phyloP scores from a whole-genome alignment of 805 yeast species.

The Suhomyces canberraensis region DNA sequence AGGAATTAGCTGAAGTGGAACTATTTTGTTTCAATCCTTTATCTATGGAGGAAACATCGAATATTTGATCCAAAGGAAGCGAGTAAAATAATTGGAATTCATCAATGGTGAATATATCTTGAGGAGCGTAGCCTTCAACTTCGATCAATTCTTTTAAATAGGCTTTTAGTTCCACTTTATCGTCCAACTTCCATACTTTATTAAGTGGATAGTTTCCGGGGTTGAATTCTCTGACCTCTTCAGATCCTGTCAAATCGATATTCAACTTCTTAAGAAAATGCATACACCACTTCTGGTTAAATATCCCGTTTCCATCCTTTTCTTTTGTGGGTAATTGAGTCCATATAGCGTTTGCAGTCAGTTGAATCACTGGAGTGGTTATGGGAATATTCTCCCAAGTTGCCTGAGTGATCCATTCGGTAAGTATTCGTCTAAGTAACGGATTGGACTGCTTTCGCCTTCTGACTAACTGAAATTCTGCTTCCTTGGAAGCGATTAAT shows the following conservation, averaged over 20 bases:
- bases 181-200: conserved; percentile 62
- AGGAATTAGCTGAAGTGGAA: conserved; percentile 38
- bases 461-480: conserved; percentile 49
- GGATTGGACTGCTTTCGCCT: conserved; percentile 56
- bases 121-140: conserved; percentile 39
- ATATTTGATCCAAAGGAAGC: conserved; percentile 57
- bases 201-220: conserved; percentile 29
- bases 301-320: conserved; percentile 64
- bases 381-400: conserved; percentile 66
- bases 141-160: conserved; percentile 34
- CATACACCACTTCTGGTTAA: conserved; percentile 60
- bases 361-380: conserved; percentile 59
- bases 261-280: conserved; percentile 47
- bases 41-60: conserved; percentile 42
- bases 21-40: conserved; percentile 39
- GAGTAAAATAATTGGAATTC: conserved; percentile 60
- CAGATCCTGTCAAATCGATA: conserved; percentile 47
- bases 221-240: conserved; percentile 31
- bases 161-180: conserved; percentile 46
- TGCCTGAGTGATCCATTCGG: conserved; percentile 69
- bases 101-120: conserved; percentile 56
- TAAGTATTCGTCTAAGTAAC: conserved; percentile 52
- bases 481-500: conserved; percentile 46
- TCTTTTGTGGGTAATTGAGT: conserved; percentile 50
- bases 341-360: conserved; percentile 65